Evolutionary conservation across 2,329 filamentous ascomycete species (phyloP).

Genomic region (Claviceps lovelessii): DNA sequence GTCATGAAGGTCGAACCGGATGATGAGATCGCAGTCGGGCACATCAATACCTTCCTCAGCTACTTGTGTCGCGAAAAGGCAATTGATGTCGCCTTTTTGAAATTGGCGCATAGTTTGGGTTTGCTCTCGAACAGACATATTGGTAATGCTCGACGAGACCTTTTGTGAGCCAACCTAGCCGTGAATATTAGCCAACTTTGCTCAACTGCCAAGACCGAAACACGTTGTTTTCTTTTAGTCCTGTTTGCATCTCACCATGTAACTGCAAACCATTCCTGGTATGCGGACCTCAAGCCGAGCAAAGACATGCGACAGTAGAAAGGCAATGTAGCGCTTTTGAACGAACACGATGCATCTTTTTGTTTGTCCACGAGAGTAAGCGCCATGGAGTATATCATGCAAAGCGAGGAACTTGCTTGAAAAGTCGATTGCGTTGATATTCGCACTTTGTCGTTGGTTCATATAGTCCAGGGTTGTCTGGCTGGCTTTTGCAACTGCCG

Average conservation of each 20-base stretch:
- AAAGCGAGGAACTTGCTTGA: conserved; percentile 63
- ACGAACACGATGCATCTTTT: conserved; percentile 76
- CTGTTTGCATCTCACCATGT: conserved; percentile 37
- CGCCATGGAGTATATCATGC: conserved; percentile 40
- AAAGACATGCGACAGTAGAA: conserved; percentile 57
- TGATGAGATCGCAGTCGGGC: conserved; percentile 50
- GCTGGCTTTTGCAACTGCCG: background rate
- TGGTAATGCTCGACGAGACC: conserved; percentile 34
- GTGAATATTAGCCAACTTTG: background rate
- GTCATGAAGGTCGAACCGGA: conserved; percentile 72
- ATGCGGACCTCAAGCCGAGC: conserved; percentile 38
- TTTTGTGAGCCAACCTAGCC: conserved; percentile 17
- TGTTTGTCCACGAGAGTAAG: conserved; percentile 45
- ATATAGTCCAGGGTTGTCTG: background rate
- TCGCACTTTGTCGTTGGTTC: background rate
- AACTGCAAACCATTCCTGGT: conserved; percentile 42
- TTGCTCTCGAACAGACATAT: conserved; percentile 59
- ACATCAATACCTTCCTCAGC: conserved; percentile 56
- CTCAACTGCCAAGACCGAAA: background rate
- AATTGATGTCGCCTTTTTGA: conserved; percentile 43
- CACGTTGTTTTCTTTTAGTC: background rate
- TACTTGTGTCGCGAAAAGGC: conserved; percentile 52
- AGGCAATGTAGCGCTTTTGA: conserved; percentile 61
- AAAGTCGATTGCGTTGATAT: conserved; percentile 25
- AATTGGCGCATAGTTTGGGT: conserved; percentile 56